phyloP scores from a whole-genome alignment of 495 filamentous ascomycete genomes.

The Sporormia fimetaria region DNA sequence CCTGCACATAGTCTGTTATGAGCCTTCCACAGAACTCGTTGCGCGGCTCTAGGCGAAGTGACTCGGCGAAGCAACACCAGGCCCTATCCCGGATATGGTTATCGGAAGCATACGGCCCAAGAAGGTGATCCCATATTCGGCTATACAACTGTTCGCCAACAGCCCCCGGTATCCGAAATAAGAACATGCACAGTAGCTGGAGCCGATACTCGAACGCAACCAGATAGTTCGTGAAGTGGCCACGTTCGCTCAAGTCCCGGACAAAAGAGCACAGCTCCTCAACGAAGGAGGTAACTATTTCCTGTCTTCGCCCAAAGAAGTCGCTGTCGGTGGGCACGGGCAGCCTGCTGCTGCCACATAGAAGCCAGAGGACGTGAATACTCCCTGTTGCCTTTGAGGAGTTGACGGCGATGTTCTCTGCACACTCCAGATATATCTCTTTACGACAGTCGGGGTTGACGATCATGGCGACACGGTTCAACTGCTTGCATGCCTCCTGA shows the following conservation, averaged over 20 bases:
- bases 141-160: slow-evolving; percentile 13
- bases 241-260: slow-evolving; percentile 3
- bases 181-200: slow-evolving; percentile 10
- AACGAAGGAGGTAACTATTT: slow-evolving; percentile 18
- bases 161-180: slow-evolving; percentile 6
- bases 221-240: not conserved
- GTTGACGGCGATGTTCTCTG: slow-evolving; percentile 13
- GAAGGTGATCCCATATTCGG: slow-evolving; percentile 22
- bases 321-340: slow-evolving; percentile 4
- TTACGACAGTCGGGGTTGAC: slow-evolving; percentile 11
- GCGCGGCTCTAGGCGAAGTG: not conserved
- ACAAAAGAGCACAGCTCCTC: slow-evolving; percentile 27
- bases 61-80: slow-evolving; percentile 39
- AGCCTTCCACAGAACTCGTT: slow-evolving; percentile 51
- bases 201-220: slow-evolving; percentile 17
- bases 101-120: slow-evolving; percentile 36
- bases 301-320: slow-evolving; percentile 11
- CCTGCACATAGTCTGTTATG: slow-evolving; percentile 53
- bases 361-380: slow-evolving; percentile 13
- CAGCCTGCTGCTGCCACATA: not conserved
- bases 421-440: slow-evolving; percentile 20
- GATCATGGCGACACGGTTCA: slow-evolving; percentile 1
- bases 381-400: slow-evolving; percentile 20
- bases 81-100: slow-evolving; percentile 46
- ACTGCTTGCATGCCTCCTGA: slow-evolving; percentile 16